Base-by-base conservation (phyloP, 2,329 filamentous ascomycete genomes). In the Macroventuria anomochaeta region DNA sequence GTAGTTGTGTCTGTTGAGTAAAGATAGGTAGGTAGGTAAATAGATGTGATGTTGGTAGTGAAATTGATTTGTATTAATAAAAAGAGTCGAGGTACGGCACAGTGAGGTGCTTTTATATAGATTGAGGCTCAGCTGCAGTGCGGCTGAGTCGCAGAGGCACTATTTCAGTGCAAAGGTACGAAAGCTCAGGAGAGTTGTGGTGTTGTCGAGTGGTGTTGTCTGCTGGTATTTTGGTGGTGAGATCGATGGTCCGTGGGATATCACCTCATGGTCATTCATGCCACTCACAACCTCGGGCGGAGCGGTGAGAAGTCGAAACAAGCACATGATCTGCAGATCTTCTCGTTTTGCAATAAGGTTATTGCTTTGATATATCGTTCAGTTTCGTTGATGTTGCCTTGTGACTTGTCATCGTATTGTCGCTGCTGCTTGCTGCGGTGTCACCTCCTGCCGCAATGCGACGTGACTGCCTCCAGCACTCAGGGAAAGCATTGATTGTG, bases 181-280 rank as follows among this genome's bases (percentile, higher is more conserved):
- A 54, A 8, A 25, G 23, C 23, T 25, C n/a, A n/a, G n/a, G n/a
- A n/a, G 29, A 49, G 20, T 25, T 28, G 12, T 23, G 21, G 34
- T 26, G 11, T n/a, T 39, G 25, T 34, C 17, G n/a, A n/a, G 39
- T 42, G 28, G 28, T 32, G 28, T 32, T 32, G 39, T 42, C 28
- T 23, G 33, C 26, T 40, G 7, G 25, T n/a, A n/a, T 41, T 15
- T 6, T 39, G 46, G 51, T 54, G 51, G 51, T 54, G 51, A 44
- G 51, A 49, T 13, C 39, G 51, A 44, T 43, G 43, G 43, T 29
- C 33, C 39, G 51, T 54, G 51, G 33, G 28, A 49, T 31, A 29
- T 54, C 51, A 54, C 51, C 51, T 49, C 8, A 54, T 49, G 18
- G 17, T 20, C 23, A 43, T 36, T 38, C 32, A 43, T 32, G 32